Conservation (phyloP, 768 basidiomycete genomes). For the Multifurca ochricompacta region DNA sequence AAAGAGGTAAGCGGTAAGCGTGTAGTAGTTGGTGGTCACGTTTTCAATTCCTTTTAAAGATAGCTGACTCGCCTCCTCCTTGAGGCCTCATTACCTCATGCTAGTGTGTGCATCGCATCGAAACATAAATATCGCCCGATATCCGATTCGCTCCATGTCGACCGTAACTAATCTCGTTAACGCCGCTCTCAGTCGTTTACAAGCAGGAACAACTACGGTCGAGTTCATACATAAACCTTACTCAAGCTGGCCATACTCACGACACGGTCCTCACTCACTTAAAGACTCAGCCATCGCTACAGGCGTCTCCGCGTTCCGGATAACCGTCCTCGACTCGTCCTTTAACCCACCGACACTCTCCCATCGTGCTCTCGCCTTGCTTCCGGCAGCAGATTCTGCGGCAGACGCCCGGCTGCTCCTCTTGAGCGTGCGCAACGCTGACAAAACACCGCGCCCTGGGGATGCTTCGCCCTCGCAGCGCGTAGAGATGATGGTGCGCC, state of each 20-base stretch:
- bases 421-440: slow-evolving; percentile 79
- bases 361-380: slow-evolving; percentile 63
- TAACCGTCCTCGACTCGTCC: slow-evolving; percentile 83
- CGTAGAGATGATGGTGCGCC: slow-evolving; percentile 77
- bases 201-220: slow-evolving; percentile 38
- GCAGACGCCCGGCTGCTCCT: slow-evolving; percentile 75
- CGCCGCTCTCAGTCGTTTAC: slow-evolving; percentile 31
- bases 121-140: not conserved
- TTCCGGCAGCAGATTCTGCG: slow-evolving; percentile 9
- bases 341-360: slow-evolving; percentile 90
- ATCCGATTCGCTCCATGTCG: no score
- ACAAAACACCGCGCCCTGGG: slow-evolving; percentile 62
- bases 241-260: slow-evolving; percentile 54
- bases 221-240: slow-evolving; percentile 60
- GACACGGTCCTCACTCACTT: slow-evolving; percentile 12
- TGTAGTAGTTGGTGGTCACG: not conserved
- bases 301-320: slow-evolving; percentile 29
- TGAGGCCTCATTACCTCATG: not conserved
- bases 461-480: slow-evolving; percentile 76
- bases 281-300: slow-evolving; percentile 11
- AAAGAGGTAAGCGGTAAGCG: no score
- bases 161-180: slow-evolving; percentile 4
- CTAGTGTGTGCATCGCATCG: not conserved
- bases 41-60: not conserved
- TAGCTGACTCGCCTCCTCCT: not conserved